Evolutionary conservation across 805 yeast species (phyloP).

Genomic region (Barnettozyma siamensis): DNA sequence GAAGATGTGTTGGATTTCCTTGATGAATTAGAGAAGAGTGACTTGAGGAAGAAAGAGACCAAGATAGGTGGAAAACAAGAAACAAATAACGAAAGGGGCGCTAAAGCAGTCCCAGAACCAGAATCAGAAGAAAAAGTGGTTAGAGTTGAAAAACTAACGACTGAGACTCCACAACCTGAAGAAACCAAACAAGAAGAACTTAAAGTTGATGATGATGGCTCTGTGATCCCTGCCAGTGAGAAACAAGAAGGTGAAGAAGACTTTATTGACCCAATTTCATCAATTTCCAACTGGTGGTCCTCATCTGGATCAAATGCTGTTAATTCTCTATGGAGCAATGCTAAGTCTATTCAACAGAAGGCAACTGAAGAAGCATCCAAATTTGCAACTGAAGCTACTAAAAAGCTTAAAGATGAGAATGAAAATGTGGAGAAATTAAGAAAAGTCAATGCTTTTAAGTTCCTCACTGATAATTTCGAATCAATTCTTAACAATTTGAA

Average conservation of each 20-base stretch:
- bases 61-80: no score
- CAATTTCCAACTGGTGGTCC: slow-evolving; percentile 73
- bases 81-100: slow-evolving; percentile 1
- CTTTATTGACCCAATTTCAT: slow-evolving; percentile 53
- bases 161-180: slow-evolving; percentile 4
- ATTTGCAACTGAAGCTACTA: slow-evolving; percentile 26
- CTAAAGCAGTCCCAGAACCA: slow-evolving; percentile 11
- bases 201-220: slow-evolving; percentile 12
- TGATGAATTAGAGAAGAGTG: slow-evolving; percentile 57
- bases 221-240: slow-evolving; percentile 13
- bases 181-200: no score
- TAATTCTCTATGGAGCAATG: slow-evolving; percentile 62
- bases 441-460: slow-evolving; percentile 8
- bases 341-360: slow-evolving; percentile 41
- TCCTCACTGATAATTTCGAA: slow-evolving; percentile 20
- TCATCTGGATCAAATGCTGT: slow-evolving; percentile 62
- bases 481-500: slow-evolving; percentile 6
- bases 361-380: slow-evolving; percentile 27
- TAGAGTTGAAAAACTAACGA: neutral
- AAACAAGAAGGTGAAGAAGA: slow-evolving; percentile 17
- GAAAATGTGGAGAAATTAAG: slow-evolving; percentile 21
- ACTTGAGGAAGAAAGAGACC: slow-evolving; percentile 18
- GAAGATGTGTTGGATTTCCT: slow-evolving; percentile 38
- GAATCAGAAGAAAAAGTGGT: slow-evolving; percentile 17
- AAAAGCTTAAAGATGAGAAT: slow-evolving; percentile 24